Conservation (phyloP, 164 flowering plant species). For the Chimonanthus salicifolius region DNA sequence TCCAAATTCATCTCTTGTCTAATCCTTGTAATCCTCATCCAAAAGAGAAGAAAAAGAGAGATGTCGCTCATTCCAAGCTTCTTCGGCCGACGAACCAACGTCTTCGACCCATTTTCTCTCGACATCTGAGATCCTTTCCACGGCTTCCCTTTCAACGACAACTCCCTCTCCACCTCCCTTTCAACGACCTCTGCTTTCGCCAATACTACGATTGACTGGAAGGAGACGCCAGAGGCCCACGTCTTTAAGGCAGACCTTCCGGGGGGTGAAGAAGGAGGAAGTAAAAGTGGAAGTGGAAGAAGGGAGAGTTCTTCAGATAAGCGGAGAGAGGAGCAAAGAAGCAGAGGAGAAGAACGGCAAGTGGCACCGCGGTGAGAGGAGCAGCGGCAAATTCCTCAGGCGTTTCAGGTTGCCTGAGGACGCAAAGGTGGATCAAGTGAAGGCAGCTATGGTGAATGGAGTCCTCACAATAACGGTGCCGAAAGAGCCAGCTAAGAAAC, state of each 20-base stretch:
- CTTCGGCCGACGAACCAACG: too few species aligned
- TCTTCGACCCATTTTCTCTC: too few species aligned
- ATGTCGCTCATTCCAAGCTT: too few species aligned
- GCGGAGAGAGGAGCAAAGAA: slow-evolving; percentile 31
- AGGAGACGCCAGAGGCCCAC: slow-evolving; percentile 38
- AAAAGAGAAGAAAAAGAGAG: too few species aligned
- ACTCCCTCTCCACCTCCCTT: not conserved
- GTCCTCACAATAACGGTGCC: slow-evolving; percentile 36
- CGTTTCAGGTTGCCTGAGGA: slow-evolving; percentile 38
- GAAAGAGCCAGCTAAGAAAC: slow-evolving; percentile 22
- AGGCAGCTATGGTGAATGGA: slow-evolving; percentile 31
- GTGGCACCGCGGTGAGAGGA: slow-evolving; percentile 20
- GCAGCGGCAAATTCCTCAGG: slow-evolving; percentile 29
- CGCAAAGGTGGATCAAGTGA: slow-evolving; percentile 26
- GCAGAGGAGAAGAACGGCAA: slow-evolving; percentile 23
- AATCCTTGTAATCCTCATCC: too few species aligned
- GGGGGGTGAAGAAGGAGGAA: too few species aligned
- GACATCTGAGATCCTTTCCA: slow-evolving; percentile 9
- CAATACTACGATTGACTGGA: slow-evolving; percentile 30
- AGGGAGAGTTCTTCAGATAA: slow-evolving; percentile 29
- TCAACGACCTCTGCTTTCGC: slow-evolving; percentile 15
- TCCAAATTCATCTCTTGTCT: too few species aligned
- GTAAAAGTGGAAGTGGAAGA: slow-evolving; percentile 26
- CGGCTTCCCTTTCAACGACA: slow-evolving; percentile 4
- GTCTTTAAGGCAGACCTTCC: slow-evolving; percentile 29